Percentiles rank a stretch among this genome's conserved stretches.
phyloP scores from a whole-genome alignment of 768 basidiomycete genomes.

The Podaxis carcinomalis region DNA sequence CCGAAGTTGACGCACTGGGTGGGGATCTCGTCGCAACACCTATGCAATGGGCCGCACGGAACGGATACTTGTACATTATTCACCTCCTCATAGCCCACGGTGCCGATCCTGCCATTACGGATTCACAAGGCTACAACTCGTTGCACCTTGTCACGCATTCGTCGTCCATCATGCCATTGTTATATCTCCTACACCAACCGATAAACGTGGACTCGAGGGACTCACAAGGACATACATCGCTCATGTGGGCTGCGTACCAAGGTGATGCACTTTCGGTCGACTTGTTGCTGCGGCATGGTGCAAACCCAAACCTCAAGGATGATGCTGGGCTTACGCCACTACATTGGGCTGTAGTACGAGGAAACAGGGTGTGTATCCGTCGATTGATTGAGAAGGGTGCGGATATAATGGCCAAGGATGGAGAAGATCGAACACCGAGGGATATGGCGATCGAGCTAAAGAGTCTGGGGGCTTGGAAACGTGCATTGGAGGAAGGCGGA shows the following conservation, averaged over 20 bases:
- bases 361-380: constrained; percentile 84
- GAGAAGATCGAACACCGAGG: constrained; percentile 78
- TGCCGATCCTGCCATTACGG: constrained; percentile 88
- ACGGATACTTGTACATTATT: constrained; percentile 93
- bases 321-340: constrained; percentile 82
- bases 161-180: constrained; percentile 88
- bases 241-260: constrained; percentile 99
- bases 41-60: constrained; percentile 97
- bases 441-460: constrained; percentile 97
- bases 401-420: constrained; percentile 76
- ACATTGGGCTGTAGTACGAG: constrained; percentile 97
- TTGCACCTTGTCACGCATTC: constrained; percentile 95
- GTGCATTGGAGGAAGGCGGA: constrained; percentile 85
- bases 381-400: constrained; percentile 83
- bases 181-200: constrained; percentile 91
- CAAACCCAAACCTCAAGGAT: constrained; percentile 73
- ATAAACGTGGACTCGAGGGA: constrained; percentile 89
- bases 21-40: constrained; percentile 94
- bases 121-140: constrained; percentile 95
- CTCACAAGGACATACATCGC: constrained; percentile 85
- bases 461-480: constrained; percentile 84
- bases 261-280: constrained; percentile 96
- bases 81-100: constrained; percentile 86
- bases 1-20: constrained; percentile 90
- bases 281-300: constrained; percentile 81